Evolutionary conservation across 108 stramenopile species (phyloP), one percentile per base, ranked within the genome.

Genomic region (Cylindrotheca fusiformis): DNA sequence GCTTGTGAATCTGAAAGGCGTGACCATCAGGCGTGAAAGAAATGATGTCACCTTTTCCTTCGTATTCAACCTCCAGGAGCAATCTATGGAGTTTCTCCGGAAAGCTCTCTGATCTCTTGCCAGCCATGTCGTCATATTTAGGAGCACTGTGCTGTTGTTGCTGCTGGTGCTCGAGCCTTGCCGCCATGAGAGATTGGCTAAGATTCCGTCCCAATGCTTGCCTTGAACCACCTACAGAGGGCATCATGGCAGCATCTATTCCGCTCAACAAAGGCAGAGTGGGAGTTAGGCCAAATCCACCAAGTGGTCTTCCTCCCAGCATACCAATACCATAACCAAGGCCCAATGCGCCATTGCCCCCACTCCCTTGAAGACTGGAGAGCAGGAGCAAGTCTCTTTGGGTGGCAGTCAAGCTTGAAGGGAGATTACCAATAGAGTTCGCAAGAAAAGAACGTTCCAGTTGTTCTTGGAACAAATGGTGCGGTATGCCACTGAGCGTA

Each of bases 1-100:
- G 83, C 17, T 74, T 63, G 55, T 82, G 80, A 2, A 87, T 60
- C 4, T 57, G 44, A 57, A 87, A 87, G 10, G 72, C 71, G 21
- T 75, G 70, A 6, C 86, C 86, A 53, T 84, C 79, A 17, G 86
- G 76, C 32, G 57, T 68, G 83, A 82, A 85, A 0, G 78, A 81
- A 29, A 81, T 74, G 31, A 85, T 69, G 41, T 76, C 30, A n/a
- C 32, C 50, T 10, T 71, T 58, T 26, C 74, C 76, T n/a, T 83
- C 61, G 3, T 65, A 58, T 41, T 76, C 73, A 1, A 78, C 81
- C 24, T 58, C 63, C 0, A 63, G 59, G 12, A 86, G 69, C 74
- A 86, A 77, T 2, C 67, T 64, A 49, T 86, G 85, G 31, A 67
- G 65, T 18, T 10, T 24, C 26, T 33, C 31, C 0, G 65, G 65